Conservation (phyloP, 2,329 filamentous ascomycete species). For the Pseudonectria foliicola region DNA sequence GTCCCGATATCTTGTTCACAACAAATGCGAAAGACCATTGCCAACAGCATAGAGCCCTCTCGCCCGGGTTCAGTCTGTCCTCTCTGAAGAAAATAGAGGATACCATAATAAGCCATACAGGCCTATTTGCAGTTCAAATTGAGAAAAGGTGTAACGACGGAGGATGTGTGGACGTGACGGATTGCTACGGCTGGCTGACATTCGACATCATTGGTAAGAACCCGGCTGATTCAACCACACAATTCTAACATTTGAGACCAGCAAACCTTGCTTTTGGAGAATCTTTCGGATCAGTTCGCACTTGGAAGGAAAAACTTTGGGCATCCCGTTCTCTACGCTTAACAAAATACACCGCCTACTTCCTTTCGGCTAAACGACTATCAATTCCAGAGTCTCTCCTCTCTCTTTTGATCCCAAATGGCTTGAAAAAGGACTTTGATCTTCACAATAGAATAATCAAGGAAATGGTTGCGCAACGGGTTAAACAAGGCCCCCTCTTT, state of each 20-base stretch:
- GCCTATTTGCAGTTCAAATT: constrained; percentile 3
- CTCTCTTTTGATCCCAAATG: constrained; percentile 3
- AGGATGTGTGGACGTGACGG: constrained; percentile 1
- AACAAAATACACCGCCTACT: neutral
- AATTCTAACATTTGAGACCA: neutral
- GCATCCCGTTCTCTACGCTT: constrained; percentile 3
- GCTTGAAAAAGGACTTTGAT: neutral
- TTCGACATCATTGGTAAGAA: constrained; percentile 11
- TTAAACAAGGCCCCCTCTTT: constrained; percentile 1
- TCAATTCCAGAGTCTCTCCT: constrained; percentile 1
- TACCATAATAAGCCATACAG: constrained; percentile 1
- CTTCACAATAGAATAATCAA: constrained; percentile 1
- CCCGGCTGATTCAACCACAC: neutral
- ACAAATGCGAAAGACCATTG: constrained; percentile 6
- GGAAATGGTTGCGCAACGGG: constrained; percentile 3
- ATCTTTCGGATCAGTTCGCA: constrained; percentile 6
- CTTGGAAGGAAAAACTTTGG: constrained; percentile 5
- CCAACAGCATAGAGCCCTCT: constrained; percentile 5
- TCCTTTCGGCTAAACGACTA: constrained; percentile 4
- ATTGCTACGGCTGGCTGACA: constrained; percentile 8
- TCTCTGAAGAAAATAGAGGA: constrained; percentile 6
- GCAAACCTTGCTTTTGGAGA: constrained; percentile 10
- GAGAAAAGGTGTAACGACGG: constrained; percentile 1
- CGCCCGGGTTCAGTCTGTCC: constrained; percentile 7
- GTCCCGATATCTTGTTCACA: constrained; percentile 4